Evolutionary conservation across 495 filamentous ascomycete species (phyloP).

Genomic region (Bathelium albidoporum): DNA sequence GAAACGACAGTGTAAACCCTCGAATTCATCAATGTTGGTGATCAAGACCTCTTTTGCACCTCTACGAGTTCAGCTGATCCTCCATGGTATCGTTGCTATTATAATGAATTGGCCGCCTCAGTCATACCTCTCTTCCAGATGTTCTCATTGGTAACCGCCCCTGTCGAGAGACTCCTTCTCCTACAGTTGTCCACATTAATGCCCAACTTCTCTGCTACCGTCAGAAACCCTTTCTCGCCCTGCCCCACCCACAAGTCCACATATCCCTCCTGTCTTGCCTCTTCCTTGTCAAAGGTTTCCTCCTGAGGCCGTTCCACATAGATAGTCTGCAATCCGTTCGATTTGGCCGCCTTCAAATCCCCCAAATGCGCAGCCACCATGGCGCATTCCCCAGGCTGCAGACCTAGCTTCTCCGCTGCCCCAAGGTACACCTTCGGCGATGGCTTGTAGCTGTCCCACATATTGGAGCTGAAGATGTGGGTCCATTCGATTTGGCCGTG

Average conservation of each 20-base stretch:
- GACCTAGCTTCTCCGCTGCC: conserved; percentile 47
- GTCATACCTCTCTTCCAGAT: conserved; percentile 1
- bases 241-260: conserved; percentile 52
- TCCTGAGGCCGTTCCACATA: conserved; percentile 64
- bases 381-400: conserved; percentile 51
- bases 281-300: conserved; percentile 47
- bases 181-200: conserved; percentile 12
- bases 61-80: no score
- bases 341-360: conserved; percentile 58
- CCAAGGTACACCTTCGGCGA: conserved; percentile 56
- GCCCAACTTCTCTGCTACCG: conserved; percentile 42
- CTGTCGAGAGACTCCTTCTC: conserved; percentile 8
- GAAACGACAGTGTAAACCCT: no score
- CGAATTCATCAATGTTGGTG: no score
- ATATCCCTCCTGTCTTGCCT: conserved; percentile 46
- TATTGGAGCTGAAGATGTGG: conserved; percentile 51
- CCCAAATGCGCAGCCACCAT: conserved; percentile 70
- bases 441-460: conserved; percentile 73
- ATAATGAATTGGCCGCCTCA: neutral
- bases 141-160: neutral
- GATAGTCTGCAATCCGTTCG: conserved; percentile 53
- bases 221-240: conserved; percentile 43
- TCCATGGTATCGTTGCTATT: neutral
- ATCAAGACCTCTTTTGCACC: no score
- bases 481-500: conserved; percentile 51